Conservation (phyloP, 2,329 filamentous ascomycete genomes). For the Cladosporium sp. region DNA sequence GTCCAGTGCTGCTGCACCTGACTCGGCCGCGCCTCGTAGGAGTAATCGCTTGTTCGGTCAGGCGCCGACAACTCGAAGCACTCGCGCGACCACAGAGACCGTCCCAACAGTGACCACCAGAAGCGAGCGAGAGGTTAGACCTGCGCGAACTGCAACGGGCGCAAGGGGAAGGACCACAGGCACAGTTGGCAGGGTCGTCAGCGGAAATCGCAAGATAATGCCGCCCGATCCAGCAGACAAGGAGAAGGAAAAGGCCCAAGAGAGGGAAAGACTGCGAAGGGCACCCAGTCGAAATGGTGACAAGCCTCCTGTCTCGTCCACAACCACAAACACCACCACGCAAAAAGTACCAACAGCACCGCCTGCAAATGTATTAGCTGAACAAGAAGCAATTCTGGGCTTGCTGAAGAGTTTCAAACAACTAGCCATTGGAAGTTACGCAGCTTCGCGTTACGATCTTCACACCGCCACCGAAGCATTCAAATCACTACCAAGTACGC, state of each 20-base stretch:
- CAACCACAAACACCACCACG: conserved; percentile 20
- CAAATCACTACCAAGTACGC: conserved; percentile 67
- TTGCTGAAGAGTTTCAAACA: conserved; percentile 80
- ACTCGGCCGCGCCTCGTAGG: conserved; percentile 48
- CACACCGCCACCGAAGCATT: conserved; percentile 75
- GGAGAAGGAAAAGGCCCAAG: conserved; percentile 60
- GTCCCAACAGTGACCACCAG: conserved; percentile 58
- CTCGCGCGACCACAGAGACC: conserved; percentile 59
- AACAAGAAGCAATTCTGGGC: conserved; percentile 73
- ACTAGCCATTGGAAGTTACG: conserved; percentile 77
- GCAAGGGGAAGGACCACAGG: conserved; percentile 68
- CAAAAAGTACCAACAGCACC: conserved; percentile 13
- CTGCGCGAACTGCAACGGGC: conserved; percentile 67
- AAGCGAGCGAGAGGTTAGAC: conserved; percentile 48
- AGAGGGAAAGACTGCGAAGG: conserved; percentile 45
- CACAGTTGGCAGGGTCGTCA: conserved; percentile 82
- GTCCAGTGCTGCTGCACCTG: conserved; percentile 34
- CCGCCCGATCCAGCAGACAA: conserved; percentile 57
- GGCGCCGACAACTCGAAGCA: conserved; percentile 64
- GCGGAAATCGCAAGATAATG: conserved; percentile 75
- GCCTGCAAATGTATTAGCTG: conserved; percentile 27
- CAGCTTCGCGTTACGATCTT: conserved; percentile 77
- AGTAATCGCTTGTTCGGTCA: conserved; percentile 59
- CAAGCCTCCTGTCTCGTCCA: conserved; percentile 41
- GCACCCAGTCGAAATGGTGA: conserved; percentile 59